Evolutionary conservation across 2,329 filamentous ascomycete genomes (phyloP).

Genomic region (Septoria petroselini): DNA sequence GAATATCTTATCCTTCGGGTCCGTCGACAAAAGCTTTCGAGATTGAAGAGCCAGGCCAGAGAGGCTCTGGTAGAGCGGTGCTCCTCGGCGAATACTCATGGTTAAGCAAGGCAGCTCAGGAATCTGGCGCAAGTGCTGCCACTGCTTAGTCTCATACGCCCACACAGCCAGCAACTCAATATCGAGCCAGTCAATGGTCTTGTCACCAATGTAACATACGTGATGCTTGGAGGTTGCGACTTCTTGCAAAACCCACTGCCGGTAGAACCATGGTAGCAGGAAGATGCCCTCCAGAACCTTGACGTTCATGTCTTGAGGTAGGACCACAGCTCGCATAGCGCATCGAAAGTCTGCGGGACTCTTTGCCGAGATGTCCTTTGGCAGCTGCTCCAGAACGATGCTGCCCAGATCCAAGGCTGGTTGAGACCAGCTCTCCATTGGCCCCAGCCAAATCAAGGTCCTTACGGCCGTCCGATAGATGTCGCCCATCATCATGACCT

Average conservation of each 20-base stretch:
- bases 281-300: background rate
- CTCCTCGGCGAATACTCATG: background rate
- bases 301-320: background rate
- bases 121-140: background rate
- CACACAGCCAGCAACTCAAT: slow-evolving; percentile 5
- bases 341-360: background rate
- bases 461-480: slow-evolving; percentile 23
- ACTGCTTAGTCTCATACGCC: background rate
- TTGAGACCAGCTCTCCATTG: background rate
- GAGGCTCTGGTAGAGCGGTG: background rate
- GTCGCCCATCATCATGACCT: slow-evolving; percentile 2
- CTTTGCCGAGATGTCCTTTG: background rate
- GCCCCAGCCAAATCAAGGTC: slow-evolving; percentile 34
- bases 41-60: background rate
- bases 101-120: background rate
- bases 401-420: background rate
- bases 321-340: background rate
- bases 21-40: background rate
- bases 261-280: slow-evolving; percentile 11
- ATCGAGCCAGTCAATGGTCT: slow-evolving; percentile 11
- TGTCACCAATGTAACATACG: slow-evolving; percentile 13
- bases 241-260: slow-evolving; percentile 20
- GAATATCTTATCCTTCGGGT: background rate
- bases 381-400: background rate
- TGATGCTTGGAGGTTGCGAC: slow-evolving; percentile 12